Evolutionary conservation across 768 basidiomycete species (phyloP).

Genomic region (Tricholoma hemisulphureum): DNA sequence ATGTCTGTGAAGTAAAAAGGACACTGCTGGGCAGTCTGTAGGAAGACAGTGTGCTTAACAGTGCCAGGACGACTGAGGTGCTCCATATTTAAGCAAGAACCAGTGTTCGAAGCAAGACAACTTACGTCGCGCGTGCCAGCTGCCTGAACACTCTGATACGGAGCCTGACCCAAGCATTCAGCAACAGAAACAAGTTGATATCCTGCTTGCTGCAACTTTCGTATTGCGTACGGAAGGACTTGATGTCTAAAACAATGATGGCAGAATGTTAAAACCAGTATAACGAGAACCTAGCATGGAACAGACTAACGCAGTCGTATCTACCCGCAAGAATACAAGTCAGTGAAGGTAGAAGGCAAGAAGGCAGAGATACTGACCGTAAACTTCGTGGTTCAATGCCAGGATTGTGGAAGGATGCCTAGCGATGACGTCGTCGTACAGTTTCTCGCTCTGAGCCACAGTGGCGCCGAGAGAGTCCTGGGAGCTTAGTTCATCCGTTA

Average conservation of each 20-base stretch:
- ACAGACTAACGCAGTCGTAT: neutral
- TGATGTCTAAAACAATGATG: neutral
- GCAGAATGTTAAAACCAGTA: neutral
- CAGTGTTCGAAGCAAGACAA: too few species aligned
- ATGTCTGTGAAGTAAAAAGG: too few species aligned
- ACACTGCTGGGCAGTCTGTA: too few species aligned
- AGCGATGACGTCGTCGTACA: conserved; percentile 28
- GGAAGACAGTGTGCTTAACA: too few species aligned
- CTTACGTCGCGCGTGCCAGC: conserved; percentile 32
- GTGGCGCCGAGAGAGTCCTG: conserved; percentile 39
- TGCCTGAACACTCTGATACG: conserved; percentile 30
- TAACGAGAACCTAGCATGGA: neutral
- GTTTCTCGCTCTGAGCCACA: conserved; percentile 28
- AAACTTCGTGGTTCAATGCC: conserved; percentile 43
- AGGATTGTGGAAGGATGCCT: conserved; percentile 36
- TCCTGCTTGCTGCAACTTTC: conserved; percentile 33
- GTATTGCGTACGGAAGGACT: conserved; percentile 37
- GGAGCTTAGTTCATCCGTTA: conserved; percentile 25
- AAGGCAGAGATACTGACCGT: conserved; percentile 24
- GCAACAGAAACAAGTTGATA: conserved; percentile 40
- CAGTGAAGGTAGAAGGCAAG: neutral
- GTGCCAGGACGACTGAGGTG: too few species aligned
- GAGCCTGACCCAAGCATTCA: conserved; percentile 33
- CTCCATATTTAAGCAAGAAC: too few species aligned
- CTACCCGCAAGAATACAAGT: neutral